A percentile compares a stretch with the other conserved stretches of the same genome.
These are phyloP conservation scores for Entoloma clypeatum DNA, from an alignment of 1,284 basidiomycete genomes.

Conservation along the genomic window DNA sequence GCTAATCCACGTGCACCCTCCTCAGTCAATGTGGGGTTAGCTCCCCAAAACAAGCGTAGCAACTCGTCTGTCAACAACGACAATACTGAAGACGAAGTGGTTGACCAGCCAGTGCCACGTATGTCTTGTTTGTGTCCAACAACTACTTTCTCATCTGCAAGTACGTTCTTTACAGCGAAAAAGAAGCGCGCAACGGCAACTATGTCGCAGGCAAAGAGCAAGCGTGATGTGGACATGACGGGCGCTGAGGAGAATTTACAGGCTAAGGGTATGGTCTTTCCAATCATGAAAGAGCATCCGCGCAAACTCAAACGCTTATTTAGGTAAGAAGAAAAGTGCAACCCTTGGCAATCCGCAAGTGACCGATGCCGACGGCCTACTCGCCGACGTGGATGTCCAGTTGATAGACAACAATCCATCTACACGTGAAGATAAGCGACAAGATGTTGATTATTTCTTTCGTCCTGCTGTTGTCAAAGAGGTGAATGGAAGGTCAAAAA, in stretches of 20 bases:
- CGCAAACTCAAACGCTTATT: not conserved
- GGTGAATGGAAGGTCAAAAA: no score
- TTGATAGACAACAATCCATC: not conserved
- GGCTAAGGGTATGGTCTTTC: not conserved
- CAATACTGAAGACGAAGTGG: not conserved
- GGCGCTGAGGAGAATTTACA: not conserved
- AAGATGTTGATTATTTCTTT: no score
- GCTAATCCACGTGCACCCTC: not conserved
- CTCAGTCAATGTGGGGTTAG: not conserved
- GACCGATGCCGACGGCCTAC: not conserved
- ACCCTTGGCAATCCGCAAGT: not conserved
- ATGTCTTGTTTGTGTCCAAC: not conserved
- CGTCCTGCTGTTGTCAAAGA: no score
- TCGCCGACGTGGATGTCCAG: conserved; percentile 7
- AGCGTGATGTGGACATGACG: not conserved
- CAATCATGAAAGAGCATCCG: not conserved
- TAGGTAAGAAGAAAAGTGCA: not conserved
- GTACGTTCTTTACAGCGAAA: not conserved
- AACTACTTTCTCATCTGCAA: not conserved
- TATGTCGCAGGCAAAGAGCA: not conserved
- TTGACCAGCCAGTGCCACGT: not conserved
- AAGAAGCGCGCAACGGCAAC: not conserved
- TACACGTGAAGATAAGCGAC: no score
- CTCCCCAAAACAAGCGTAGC: no score
- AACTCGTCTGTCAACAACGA: not conserved